phyloP scores from a whole-genome alignment of 805 yeast species.

The Myxozyma monticola region DNA sequence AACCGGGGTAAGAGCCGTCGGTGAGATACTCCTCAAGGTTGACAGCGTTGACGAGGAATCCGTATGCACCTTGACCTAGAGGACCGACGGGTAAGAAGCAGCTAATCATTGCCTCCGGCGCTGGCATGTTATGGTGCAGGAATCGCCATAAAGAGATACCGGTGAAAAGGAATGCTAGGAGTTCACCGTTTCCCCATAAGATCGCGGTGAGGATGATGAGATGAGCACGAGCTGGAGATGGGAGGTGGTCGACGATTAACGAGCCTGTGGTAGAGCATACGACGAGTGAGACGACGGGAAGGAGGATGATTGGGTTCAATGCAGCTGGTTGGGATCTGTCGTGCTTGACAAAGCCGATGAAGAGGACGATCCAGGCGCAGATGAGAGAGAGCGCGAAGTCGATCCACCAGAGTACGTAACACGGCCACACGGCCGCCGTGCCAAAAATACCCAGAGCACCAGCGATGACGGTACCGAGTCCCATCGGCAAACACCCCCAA shows the following conservation, averaged over 20 bases:
- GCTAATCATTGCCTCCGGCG: slow-evolving; percentile 48
- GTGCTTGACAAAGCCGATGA: slow-evolving; percentile 48
- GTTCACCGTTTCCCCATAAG: slow-evolving; percentile 69
- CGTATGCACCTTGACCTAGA: slow-evolving; percentile 80
- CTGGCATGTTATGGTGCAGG: slow-evolving; percentile 57
- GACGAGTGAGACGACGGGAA: slow-evolving; percentile 79
- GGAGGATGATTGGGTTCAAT: slow-evolving; percentile 58
- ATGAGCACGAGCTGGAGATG: slow-evolving; percentile 49
- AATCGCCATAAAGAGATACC: slow-evolving; percentile 62
- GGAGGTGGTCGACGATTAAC: slow-evolving; percentile 49
- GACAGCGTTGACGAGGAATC: slow-evolving; percentile 56
- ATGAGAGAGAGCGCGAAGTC: slow-evolving; percentile 54
- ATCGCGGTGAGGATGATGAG: slow-evolving; percentile 57
- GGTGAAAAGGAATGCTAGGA: slow-evolving; percentile 56
- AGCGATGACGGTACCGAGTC: slow-evolving; percentile 63
- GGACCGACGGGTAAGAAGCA: slow-evolving; percentile 77
- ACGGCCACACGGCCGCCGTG: slow-evolving; percentile 46
- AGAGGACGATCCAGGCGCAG: slow-evolving; percentile 64
- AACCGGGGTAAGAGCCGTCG: slow-evolving; percentile 31
- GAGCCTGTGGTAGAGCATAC: slow-evolving; percentile 76
- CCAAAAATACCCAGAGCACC: slow-evolving; percentile 52
- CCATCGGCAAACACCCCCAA: slow-evolving; percentile 83
- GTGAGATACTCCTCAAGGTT: slow-evolving; percentile 39
- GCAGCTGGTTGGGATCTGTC: slow-evolving; percentile 41
- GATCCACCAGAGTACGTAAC: slow-evolving; percentile 76